These are phyloP conservation scores for Colletotrichum lentis DNA, from an alignment of 2,329 filamentous ascomycete genomes.

Conservation along the genomic window DNA sequence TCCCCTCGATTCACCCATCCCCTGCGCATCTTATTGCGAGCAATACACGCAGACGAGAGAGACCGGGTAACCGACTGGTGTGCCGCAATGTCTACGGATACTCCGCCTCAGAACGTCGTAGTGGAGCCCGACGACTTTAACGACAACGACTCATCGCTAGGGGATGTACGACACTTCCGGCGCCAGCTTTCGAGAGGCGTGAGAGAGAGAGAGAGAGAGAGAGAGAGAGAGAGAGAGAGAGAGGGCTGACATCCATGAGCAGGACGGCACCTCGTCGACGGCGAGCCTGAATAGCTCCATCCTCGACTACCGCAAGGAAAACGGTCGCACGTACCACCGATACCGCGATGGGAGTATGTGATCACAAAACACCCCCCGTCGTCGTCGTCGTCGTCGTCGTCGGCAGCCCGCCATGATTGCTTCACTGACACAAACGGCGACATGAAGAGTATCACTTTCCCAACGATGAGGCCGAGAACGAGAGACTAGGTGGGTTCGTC, in stretches of 20 bases:
- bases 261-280: conserved; percentile 40
- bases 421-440: background rate
- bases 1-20: background rate
- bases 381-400: no score
- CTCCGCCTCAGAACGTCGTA: background rate
- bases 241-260: background rate
- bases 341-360: conserved; percentile 40
- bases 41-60: background rate
- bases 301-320: conserved; percentile 35
- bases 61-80: background rate
- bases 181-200: background rate
- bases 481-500: conserved; percentile 32
- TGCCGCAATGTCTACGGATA: background rate
- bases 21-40: no score
- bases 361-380: no score
- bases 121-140: conserved; percentile 34
- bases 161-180: conserved; percentile 7
- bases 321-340: conserved; percentile 39
- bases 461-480: conserved; percentile 37
- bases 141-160: conserved; percentile 35
- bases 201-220: no score
- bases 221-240: no score
- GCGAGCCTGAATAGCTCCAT: conserved; percentile 48
- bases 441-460: conserved; percentile 37
- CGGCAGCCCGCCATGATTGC: background rate